Conservation (phyloP, 169 alveolate species). For the Plasmodium adleri region DNA sequence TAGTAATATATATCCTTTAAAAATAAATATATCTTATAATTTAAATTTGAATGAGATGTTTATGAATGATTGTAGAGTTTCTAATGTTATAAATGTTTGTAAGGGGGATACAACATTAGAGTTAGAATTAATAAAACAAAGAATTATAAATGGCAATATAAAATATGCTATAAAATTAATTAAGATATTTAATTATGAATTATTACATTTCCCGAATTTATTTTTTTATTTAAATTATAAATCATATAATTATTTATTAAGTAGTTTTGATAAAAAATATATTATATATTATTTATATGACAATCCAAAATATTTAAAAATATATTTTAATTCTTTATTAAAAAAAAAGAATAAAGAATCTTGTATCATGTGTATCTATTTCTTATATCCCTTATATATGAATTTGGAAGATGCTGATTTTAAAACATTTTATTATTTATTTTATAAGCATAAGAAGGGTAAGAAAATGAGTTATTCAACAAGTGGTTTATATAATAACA, state of each 20-base stretch:
- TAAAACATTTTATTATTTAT: slow-evolving; percentile 42
- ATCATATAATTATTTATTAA: slow-evolving; percentile 56
- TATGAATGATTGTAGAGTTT: slow-evolving; percentile 12
- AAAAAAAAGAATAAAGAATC: slow-evolving; percentile 31
- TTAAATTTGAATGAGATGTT: slow-evolving; percentile 34
- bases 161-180: slow-evolving; percentile 58
- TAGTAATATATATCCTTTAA: slow-evolving; percentile 24
- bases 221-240: slow-evolving; percentile 59
- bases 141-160: slow-evolving; percentile 37
- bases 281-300: slow-evolving; percentile 61
- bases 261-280: slow-evolving; percentile 51
- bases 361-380: slow-evolving; percentile 38
- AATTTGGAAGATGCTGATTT: slow-evolving; percentile 38
- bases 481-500: not conserved
- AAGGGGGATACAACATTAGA: slow-evolving; percentile 61
- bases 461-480: slow-evolving; percentile 8
- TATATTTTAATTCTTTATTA: slow-evolving; percentile 45
- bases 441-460: slow-evolving; percentile 18
- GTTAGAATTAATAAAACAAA: slow-evolving; percentile 53
- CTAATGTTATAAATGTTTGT: slow-evolving; percentile 25
- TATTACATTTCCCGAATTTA: slow-evolving; percentile 56
- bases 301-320: slow-evolving; percentile 60
- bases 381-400: slow-evolving; percentile 55
- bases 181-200: slow-evolving; percentile 50
- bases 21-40: slow-evolving; percentile 19